Conservation (phyloP, 2,329 filamentous ascomycete species). For the Basipetospora sp. region DNA sequence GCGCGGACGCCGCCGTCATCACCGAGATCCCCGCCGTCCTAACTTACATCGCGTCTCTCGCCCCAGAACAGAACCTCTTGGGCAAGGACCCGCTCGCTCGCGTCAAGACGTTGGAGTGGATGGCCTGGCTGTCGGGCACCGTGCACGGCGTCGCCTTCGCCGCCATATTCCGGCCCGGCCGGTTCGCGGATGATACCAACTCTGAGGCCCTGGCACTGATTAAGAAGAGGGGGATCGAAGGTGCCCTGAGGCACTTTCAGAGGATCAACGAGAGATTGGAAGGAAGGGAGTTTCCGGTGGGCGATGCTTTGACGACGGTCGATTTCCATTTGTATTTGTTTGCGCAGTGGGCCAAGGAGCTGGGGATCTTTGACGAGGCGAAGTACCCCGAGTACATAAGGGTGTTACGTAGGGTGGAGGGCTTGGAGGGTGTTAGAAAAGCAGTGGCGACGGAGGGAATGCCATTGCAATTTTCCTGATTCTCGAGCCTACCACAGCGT, state of each 20-base stretch:
- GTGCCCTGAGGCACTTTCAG: constrained; percentile 8
- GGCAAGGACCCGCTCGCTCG: constrained; percentile 11
- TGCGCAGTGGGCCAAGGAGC: constrained; percentile 10
- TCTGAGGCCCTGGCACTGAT: constrained; percentile 7
- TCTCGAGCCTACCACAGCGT: no score
- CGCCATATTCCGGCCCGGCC: constrained; percentile 12
- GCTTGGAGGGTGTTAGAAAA: constrained; percentile 8
- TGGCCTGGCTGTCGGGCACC: constrained; percentile 18
- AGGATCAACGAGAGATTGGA: constrained; percentile 11
- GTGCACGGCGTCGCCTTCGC: constrained; percentile 17
- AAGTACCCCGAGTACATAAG: constrained; percentile 9
- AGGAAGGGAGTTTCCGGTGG: constrained; percentile 10
- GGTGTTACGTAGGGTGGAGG: constrained; percentile 8
- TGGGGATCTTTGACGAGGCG: constrained; percentile 2
- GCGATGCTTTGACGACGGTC: constrained; percentile 11
- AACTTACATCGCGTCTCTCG: constrained; percentile 16
- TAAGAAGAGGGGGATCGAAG: constrained; percentile 7
- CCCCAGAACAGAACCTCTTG: constrained; percentile 10
- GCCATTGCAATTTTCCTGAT: no score
- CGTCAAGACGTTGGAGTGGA: constrained; percentile 18
- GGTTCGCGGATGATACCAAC: constrained; percentile 14
- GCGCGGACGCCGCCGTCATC: constrained; percentile 13
- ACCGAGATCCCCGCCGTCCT: constrained; percentile 21
- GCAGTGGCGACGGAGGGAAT: neutral
- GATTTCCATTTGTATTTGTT: constrained; percentile 13